Evolutionary conservation across 441 rosid species (phyloP).

Genomic region (Monsonia emarginata): DNA sequence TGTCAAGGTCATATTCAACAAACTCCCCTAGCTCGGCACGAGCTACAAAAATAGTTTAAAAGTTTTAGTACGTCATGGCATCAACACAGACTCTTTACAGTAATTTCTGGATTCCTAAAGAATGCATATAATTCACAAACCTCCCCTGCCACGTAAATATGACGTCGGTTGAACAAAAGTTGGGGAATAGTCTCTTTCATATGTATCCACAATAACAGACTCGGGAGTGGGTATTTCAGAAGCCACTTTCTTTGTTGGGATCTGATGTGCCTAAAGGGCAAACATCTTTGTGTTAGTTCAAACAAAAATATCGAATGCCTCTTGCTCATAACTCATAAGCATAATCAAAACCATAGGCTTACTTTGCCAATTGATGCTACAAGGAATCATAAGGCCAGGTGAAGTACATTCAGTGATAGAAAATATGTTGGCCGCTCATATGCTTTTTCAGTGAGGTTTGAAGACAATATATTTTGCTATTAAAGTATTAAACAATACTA

Average conservation of each 20-base stretch:
- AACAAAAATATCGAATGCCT: background rate
- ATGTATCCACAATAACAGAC: slow-evolving; percentile 75
- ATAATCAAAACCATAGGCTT: background rate
- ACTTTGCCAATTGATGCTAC: background rate
- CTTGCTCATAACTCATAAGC: background rate
- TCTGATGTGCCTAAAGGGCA: slow-evolving; percentile 39
- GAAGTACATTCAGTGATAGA: background rate
- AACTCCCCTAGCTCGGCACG: slow-evolving; percentile 91
- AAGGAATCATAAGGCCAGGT: background rate
- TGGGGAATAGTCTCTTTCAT: slow-evolving; percentile 70
- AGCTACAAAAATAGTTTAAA: slow-evolving; percentile 36
- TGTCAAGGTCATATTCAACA: slow-evolving; percentile 91
- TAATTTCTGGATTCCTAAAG: background rate
- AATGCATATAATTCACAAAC: slow-evolving; percentile 25
- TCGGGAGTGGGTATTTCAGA: slow-evolving; percentile 89
- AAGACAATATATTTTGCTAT: background rate
- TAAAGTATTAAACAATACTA: background rate
- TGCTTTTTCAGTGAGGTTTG: background rate
- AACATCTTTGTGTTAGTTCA: background rate
- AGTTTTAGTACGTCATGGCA: slow-evolving; percentile 7
- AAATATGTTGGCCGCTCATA: background rate
- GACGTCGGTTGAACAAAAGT: slow-evolving; percentile 76
- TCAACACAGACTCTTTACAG: background rate
- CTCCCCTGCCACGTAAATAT: slow-evolving; percentile 91
- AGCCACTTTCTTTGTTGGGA: slow-evolving; percentile 56